A percentile compares a stretch with the other conserved stretches of the same genome.
Evolutionary conservation across 495 filamentous ascomycete species (phyloP).

Genomic region (Penicillium chermesinum): DNA sequence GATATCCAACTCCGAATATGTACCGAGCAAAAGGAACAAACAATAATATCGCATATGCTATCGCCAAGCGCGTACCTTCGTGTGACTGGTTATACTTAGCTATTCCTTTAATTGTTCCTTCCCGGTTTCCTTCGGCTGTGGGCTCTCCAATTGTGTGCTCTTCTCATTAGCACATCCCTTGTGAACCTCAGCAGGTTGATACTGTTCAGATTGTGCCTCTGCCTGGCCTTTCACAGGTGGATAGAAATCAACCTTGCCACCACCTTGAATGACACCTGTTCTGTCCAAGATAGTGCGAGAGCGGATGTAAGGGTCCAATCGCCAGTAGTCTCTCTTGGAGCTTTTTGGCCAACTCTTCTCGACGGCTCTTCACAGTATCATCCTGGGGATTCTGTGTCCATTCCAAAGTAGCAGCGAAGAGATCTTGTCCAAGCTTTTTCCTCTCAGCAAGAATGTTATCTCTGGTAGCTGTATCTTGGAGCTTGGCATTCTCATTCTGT

Average conservation of each 20-base stretch:
- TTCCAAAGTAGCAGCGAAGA: constrained; percentile 57
- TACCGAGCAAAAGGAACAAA: not conserved
- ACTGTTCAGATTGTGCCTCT: not conserved
- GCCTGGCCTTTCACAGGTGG: not conserved
- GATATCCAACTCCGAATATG: too few relatives aligned
- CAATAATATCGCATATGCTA: not conserved
- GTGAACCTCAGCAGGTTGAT: not conserved
- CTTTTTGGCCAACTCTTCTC: constrained; percentile 53
- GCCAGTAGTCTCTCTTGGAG: constrained; percentile 81
- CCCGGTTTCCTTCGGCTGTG: not conserved
- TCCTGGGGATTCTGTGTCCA: constrained; percentile 49
- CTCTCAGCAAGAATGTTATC: constrained; percentile 53
- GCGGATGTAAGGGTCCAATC: constrained; percentile 65
- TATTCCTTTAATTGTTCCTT: not conserved
- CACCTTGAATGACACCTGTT: constrained; percentile 57
- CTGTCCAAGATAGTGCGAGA: constrained; percentile 66
- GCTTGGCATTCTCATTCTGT: constrained; percentile 61
- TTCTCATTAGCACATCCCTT: too few relatives aligned
- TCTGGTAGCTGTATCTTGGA: constrained; percentile 58
- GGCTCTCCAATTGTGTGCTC: not conserved
- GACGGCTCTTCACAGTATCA: constrained; percentile 45
- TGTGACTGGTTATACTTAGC: too few relatives aligned
- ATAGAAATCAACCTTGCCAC: constrained; percentile 25
- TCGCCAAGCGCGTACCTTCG: too few relatives aligned
- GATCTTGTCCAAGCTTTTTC: constrained; percentile 54